phyloP scores from a whole-genome alignment of 257 asterid species.

The Nicotiana obtusifolia region DNA sequence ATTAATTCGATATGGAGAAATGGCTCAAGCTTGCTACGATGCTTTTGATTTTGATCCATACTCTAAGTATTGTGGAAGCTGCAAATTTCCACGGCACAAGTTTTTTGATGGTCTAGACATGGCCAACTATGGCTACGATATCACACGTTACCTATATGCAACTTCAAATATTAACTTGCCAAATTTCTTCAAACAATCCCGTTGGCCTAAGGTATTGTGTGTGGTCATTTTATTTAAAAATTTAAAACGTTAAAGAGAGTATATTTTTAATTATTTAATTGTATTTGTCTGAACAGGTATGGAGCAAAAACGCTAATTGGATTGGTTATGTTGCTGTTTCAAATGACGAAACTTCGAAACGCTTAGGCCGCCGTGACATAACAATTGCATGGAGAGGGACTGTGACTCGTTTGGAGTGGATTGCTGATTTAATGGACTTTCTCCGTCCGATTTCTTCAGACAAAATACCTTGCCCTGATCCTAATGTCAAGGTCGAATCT shows the following conservation, averaged over 20 bases:
- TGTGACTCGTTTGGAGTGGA: slow-evolving; percentile 43
- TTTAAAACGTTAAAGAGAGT: neutral
- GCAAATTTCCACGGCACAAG: slow-evolving; percentile 18
- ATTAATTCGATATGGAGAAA: slow-evolving; percentile 40
- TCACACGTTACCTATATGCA: slow-evolving; percentile 35
- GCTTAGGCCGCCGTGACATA: slow-evolving; percentile 40
- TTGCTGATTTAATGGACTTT: slow-evolving; percentile 30
- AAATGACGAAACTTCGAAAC: slow-evolving; percentile 28
- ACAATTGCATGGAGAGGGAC: slow-evolving; percentile 50
- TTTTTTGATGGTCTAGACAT: slow-evolving; percentile 27
- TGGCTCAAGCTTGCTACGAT: slow-evolving; percentile 49
- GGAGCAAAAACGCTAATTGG: slow-evolving; percentile 48
- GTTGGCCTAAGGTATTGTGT: slow-evolving; percentile 24
- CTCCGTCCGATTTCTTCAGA: slow-evolving; percentile 27
- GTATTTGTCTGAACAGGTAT: neutral
- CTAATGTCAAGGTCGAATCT: slow-evolving; percentile 27
- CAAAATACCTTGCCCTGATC: slow-evolving; percentile 33
- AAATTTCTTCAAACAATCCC: slow-evolving; percentile 32
- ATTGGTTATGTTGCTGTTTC: slow-evolving; percentile 46
- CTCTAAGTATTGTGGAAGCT: slow-evolving; percentile 41
- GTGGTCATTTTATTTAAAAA: neutral
- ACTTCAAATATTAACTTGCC: slow-evolving; percentile 43
- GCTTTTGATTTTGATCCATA: slow-evolving; percentile 46
- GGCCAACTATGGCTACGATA: slow-evolving; percentile 28
- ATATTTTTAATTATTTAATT: neutral